These are phyloP conservation scores for Skeletonema marinoi DNA, from an alignment of 108 stramenopile species.

Conservation along the genomic window DNA sequence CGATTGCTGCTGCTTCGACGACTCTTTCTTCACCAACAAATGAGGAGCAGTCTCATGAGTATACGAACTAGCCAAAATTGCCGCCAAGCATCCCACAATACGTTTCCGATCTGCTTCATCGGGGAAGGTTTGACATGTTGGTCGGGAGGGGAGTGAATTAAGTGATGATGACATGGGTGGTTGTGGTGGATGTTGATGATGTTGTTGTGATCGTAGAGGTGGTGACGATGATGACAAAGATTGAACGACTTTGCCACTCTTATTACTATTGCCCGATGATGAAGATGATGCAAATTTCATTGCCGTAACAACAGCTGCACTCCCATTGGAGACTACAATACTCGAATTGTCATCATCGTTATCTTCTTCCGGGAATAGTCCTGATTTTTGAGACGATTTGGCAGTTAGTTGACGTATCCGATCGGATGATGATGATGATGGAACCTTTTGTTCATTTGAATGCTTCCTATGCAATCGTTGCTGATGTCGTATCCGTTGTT, in stretches of 20 bases:
- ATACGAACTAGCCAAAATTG: conserved; percentile 70
- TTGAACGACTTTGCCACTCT: no score
- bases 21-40: conserved; percentile 32
- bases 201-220: not conserved
- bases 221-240: not conserved
- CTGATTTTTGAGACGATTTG: conserved; percentile 1
- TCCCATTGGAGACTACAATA: conserved; percentile 27
- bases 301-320: conserved; percentile 3
- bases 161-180: conserved; percentile 3
- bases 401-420: not conserved
- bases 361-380: conserved; percentile 9
- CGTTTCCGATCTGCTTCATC: conserved; percentile 46
- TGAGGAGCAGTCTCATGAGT: conserved; percentile 59
- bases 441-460: not conserved
- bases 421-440: not conserved
- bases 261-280: not conserved
- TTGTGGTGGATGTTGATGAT: not conserved
- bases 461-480: conserved; percentile 27
- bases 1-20: not conserved
- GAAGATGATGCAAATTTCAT: not conserved
- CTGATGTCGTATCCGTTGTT: conserved; percentile 27
- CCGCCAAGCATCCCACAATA: conserved; percentile 73
- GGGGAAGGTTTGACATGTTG: conserved; percentile 27
- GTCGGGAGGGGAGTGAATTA: conserved; percentile 26
- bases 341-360: conserved; percentile 27